Evolutionary conservation across 2,329 filamentous ascomycete species (phyloP).

Genomic region (Dactylella cylindrospora): DNA sequence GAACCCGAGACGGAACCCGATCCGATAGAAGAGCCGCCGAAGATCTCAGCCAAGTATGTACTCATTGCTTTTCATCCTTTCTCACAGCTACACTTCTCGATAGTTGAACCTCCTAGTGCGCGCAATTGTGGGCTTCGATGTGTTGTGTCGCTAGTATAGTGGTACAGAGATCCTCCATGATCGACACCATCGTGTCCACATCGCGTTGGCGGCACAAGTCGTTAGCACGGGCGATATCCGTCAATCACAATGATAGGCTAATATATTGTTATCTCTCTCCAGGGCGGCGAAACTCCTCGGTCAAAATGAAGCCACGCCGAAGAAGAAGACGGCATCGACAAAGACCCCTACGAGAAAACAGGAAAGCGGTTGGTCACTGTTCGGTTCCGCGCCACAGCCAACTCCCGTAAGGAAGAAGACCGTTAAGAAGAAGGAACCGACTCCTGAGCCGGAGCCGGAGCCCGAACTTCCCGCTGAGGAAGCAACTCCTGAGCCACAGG

Average conservation of each 20-base stretch:
- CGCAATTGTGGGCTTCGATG: neutral
- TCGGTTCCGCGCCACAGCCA: slow-evolving; percentile 7
- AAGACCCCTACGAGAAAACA: slow-evolving; percentile 16
- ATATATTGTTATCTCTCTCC: slow-evolving; percentile 6
- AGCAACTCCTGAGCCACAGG: too few relatives aligned
- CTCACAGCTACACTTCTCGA: neutral
- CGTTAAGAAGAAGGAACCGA: slow-evolving; percentile 30
- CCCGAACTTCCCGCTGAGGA: slow-evolving; percentile 13
- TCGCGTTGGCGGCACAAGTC: too few relatives aligned
- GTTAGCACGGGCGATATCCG: too few relatives aligned
- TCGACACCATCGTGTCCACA: too few relatives aligned
- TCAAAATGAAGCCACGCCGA: slow-evolving; percentile 20
- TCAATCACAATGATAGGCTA: too few relatives aligned
- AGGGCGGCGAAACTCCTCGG: slow-evolving; percentile 42
- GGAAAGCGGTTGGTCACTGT: slow-evolving; percentile 25
- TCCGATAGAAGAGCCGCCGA: slow-evolving; percentile 12
- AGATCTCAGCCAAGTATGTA: slow-evolving; percentile 32
- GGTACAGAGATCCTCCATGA: slow-evolving; percentile 10
- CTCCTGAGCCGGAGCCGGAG: neutral
- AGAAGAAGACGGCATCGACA: slow-evolving; percentile 4
- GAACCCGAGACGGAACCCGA: slow-evolving; percentile 9
- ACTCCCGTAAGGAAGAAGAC: slow-evolving; percentile 30
- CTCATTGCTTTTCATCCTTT: neutral
- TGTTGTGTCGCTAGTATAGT: neutral
- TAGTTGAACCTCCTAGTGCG: neutral